Evolutionary conservation across 257 asterid genomes (phyloP).

Genomic region (Solanum clarkiae): DNA sequence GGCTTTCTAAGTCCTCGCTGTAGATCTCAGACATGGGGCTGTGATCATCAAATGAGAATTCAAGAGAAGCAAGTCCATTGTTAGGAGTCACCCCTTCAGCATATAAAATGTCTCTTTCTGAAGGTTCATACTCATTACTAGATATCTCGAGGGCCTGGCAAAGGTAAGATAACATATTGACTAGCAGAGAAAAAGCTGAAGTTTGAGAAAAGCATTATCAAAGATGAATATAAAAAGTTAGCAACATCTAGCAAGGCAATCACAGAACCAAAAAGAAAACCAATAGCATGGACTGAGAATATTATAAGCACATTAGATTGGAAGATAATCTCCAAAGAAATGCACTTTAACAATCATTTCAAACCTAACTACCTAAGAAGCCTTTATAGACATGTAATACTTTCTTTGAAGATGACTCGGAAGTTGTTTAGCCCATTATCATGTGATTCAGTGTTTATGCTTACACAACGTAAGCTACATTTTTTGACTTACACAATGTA

Average conservation of each 20-base stretch:
- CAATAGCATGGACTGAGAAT: neutral
- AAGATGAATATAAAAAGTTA: neutral
- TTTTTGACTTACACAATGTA: neutral
- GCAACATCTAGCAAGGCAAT: neutral
- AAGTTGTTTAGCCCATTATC: neutral
- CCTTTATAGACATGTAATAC: neutral
- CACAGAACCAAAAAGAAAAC: neutral
- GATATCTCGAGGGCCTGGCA: slow-evolving; percentile 52
- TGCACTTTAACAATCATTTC: neutral
- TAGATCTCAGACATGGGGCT: slow-evolving; percentile 21
- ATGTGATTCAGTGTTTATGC: neutral
- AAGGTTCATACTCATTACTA: slow-evolving; percentile 46
- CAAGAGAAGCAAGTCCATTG: slow-evolving; percentile 43
- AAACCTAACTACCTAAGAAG: neutral
- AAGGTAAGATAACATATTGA: neutral
- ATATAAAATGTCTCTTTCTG: slow-evolving; percentile 41
- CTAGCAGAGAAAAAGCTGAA: neutral
- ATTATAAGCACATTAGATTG: neutral
- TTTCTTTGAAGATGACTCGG: neutral
- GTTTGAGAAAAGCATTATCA: neutral
- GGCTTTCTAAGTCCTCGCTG: slow-evolving; percentile 12
- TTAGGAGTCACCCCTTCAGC: slow-evolving; percentile 51
- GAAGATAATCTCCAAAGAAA: neutral
- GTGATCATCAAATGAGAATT: slow-evolving; percentile 35
- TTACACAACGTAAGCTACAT: neutral